A percentile compares a stretch with the other conserved stretches of the same genome.
Conservation (phyloP, 2,329 filamentous ascomycete genomes). For the Apiospora sp. region DNA sequence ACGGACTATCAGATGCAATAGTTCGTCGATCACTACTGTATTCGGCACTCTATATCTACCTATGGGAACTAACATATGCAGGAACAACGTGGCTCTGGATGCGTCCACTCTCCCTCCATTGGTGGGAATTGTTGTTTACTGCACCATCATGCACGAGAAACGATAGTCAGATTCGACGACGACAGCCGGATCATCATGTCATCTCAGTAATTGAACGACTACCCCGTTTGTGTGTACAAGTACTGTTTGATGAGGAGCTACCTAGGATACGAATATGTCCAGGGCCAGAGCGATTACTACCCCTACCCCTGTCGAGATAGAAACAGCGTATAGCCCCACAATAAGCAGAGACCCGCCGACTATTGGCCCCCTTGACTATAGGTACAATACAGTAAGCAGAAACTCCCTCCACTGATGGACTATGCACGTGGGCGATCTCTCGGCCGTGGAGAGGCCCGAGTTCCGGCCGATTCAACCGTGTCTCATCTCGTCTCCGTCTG, state of each 20-base stretch:
- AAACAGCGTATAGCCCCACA: not conserved
- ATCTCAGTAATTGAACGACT: not conserved
- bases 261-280: not conserved
- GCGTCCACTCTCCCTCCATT: not conserved
- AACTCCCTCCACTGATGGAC: not conserved
- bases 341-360: not conserved
- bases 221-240: not conserved
- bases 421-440: conserved; percentile 1
- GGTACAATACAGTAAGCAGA: conserved; percentile 13
- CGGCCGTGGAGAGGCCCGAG: not conserved
- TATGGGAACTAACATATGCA: not conserved
- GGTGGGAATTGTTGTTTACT: not conserved
- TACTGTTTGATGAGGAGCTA: not conserved
- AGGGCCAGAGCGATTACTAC: not conserved
- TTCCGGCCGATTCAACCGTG: not conserved
- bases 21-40: not conserved
- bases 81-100: not conserved
- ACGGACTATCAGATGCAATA: not conserved
- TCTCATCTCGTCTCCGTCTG: not conserved
- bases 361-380: not conserved
- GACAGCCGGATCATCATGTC: not conserved
- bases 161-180: not conserved
- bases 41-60: not conserved
- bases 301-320: not conserved
- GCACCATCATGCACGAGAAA: not conserved